These are phyloP conservation scores for Mediolabrus comicus DNA, from an alignment of 108 stramenopile genomes.

Conservation along the genomic window DNA sequence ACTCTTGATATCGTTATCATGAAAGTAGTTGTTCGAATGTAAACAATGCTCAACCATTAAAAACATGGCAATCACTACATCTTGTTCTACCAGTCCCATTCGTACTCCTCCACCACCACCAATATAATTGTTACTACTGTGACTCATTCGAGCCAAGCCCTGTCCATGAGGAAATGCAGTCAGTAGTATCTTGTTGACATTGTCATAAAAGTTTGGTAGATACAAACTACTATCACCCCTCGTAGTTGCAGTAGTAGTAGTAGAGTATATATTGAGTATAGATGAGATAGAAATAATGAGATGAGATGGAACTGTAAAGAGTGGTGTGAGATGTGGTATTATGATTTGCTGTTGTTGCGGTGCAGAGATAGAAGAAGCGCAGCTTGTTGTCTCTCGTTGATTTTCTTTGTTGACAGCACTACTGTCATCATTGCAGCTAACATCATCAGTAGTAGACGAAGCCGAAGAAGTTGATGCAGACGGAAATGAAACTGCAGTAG, in stretches of 20 bases:
- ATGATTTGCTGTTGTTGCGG: conserved; percentile 5
- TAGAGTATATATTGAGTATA: conserved; percentile 26
- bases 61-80: conserved; percentile 41
- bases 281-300: conserved; percentile 34
- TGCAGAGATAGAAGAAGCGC: not conserved
- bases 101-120: no score
- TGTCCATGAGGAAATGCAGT: not conserved
- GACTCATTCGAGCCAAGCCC: conserved; percentile 1
- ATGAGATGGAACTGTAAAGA: conserved; percentile 43
- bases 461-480: no score
- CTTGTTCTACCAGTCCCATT: conserved; percentile 47
- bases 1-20: not conserved
- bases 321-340: conserved; percentile 27
- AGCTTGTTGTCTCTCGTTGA: no score
- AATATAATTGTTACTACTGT: not conserved
- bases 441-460: not conserved
- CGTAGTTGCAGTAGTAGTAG: no score
- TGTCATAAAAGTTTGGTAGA: conserved; percentile 1
- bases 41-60: conserved; percentile 41
- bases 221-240: conserved; percentile 5
- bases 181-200: conserved; percentile 7
- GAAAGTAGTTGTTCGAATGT: conserved; percentile 5
- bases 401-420: not conserved
- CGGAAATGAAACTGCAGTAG: no score
- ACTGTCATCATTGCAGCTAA: not conserved